phyloP scores from a whole-genome alignment of 768 basidiomycete genomes.

The Kwoniella heveanensis region DNA sequence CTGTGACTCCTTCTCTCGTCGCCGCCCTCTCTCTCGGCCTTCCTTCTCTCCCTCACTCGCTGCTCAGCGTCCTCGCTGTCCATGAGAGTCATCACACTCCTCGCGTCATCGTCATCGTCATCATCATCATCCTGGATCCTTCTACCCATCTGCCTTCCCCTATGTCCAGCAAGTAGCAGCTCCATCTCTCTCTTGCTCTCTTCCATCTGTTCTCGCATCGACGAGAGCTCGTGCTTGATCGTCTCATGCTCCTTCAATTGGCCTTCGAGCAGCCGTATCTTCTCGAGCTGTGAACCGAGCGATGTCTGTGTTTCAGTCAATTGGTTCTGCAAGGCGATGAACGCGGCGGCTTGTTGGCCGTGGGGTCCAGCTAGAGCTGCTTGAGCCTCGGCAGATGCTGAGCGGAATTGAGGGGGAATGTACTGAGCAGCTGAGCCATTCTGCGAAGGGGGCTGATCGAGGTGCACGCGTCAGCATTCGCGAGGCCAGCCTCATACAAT shows the following conservation, averaged over 20 bases:
- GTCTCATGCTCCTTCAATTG: conserved; percentile 79
- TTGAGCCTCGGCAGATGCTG: conserved; percentile 40
- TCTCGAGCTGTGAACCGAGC: conserved; percentile 76
- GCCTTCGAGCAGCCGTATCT: conserved; percentile 73
- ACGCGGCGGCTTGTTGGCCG: conserved; percentile 56
- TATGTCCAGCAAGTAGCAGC: conserved; percentile 45
- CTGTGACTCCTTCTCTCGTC: conserved; percentile 43
- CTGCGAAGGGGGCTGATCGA: conserved; percentile 52
- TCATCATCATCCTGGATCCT: conserved; percentile 38
- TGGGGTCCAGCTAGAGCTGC: conserved; percentile 43
- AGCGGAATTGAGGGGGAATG: conserved; percentile 53
- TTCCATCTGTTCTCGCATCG: conserved; percentile 67
- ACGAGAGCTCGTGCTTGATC: conserved; percentile 74
- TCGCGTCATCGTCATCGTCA: conserved; percentile 67
- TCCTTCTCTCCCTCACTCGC: conserved; percentile 47
- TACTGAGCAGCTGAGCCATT: conserved; percentile 50
- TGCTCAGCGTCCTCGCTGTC: conserved; percentile 49
- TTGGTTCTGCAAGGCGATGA: conserved; percentile 75
- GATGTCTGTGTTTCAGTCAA: conserved; percentile 80
- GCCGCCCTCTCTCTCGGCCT: conserved; percentile 14
- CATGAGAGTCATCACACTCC: conserved; percentile 72
- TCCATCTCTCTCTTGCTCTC: conserved; percentile 64
- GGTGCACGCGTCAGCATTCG: background rate
- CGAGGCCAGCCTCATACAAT: no score
- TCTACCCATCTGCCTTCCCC: conserved; percentile 23